phyloP scores from a whole-genome alignment of 768 basidiomycete species.

The Panellus pusillus region DNA sequence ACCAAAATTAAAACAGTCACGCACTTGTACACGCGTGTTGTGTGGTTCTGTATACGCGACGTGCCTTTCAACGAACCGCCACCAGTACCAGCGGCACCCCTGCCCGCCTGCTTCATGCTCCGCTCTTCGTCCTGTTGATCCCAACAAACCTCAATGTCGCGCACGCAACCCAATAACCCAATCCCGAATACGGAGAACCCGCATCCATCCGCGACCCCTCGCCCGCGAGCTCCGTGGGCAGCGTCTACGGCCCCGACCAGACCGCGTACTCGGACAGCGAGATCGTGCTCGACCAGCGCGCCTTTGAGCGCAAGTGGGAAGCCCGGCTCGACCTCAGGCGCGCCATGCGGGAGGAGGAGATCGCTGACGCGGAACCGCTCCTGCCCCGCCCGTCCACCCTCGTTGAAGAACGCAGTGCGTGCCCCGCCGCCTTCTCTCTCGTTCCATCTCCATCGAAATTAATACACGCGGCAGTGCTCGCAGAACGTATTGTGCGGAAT shows the following conservation, averaged over 20 bases:
- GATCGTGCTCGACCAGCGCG: constrained; percentile 32
- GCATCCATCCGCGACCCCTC: constrained; percentile 46
- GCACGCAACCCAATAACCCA: constrained; percentile 2
- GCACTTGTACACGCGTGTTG: too few relatives aligned
- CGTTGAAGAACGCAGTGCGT: constrained; percentile 38
- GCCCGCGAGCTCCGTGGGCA: constrained; percentile 53
- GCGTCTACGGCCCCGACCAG: constrained; percentile 44
- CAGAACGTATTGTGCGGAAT: constrained; percentile 36
- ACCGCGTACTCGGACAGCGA: constrained; percentile 49
- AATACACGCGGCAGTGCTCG: constrained; percentile 26
- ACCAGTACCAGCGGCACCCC: neutral
- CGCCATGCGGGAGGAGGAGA: constrained; percentile 40
- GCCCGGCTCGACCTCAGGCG: constrained; percentile 38
- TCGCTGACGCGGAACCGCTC: constrained; percentile 40
- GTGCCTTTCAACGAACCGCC: too few relatives aligned
- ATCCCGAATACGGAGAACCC: constrained; percentile 48
- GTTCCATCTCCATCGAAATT: neutral
- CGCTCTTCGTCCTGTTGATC: neutral
- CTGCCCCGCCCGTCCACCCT: constrained; percentile 30
- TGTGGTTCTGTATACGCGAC: too few relatives aligned
- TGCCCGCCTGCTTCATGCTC: constrained; percentile 2
- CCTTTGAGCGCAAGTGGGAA: constrained; percentile 45
- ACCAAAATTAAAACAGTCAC: too few relatives aligned
- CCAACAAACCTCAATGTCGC: constrained; percentile 4
- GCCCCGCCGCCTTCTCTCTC: neutral